Conservation (phyloP, 805 yeast genomes). For the Candida pseudofarinosa region DNA sequence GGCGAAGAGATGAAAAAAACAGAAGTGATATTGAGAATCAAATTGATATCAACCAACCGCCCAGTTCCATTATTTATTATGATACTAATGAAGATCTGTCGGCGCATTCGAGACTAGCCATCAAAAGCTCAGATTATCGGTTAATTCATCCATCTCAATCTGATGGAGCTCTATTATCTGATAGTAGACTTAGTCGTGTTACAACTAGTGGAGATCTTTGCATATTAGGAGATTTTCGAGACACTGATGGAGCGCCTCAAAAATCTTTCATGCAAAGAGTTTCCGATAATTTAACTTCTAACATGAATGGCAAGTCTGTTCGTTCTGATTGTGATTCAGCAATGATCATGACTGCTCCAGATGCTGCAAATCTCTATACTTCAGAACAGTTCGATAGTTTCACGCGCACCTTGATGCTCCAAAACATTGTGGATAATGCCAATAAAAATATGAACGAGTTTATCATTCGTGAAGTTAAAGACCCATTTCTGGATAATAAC, state of each 20-base stretch:
- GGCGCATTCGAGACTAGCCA: background rate
- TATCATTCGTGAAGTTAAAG: slow-evolving; percentile 20
- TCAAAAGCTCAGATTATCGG: background rate
- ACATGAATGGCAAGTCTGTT: background rate
- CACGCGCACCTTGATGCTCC: slow-evolving; percentile 24
- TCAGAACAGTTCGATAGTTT: slow-evolving; percentile 20
- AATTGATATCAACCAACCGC: slow-evolving; percentile 2
- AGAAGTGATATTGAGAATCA: background rate
- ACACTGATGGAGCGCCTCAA: background rate
- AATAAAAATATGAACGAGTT: slow-evolving; percentile 8
- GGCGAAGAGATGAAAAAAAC: background rate
- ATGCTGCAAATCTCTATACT: slow-evolving; percentile 10
- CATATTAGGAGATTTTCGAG: background rate
- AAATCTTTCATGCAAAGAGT: slow-evolving; percentile 7
- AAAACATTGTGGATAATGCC: slow-evolving; percentile 16
- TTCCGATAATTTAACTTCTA: slow-evolving; percentile 60
- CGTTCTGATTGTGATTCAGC: slow-evolving; percentile 4
- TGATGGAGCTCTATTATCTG: background rate
- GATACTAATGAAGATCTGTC: slow-evolving; percentile 1
- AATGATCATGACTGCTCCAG: slow-evolving; percentile 9
- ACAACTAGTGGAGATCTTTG: slow-evolving; percentile 6
- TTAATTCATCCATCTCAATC: background rate
- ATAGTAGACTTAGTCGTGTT: slow-evolving; percentile 1
- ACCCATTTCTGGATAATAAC: slow-evolving; percentile 23
- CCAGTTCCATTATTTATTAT: background rate